Evolutionary conservation across 2,329 filamentous ascomycete genomes (phyloP).

Genomic region (Phaeosphaeriaceae sp.): DNA sequence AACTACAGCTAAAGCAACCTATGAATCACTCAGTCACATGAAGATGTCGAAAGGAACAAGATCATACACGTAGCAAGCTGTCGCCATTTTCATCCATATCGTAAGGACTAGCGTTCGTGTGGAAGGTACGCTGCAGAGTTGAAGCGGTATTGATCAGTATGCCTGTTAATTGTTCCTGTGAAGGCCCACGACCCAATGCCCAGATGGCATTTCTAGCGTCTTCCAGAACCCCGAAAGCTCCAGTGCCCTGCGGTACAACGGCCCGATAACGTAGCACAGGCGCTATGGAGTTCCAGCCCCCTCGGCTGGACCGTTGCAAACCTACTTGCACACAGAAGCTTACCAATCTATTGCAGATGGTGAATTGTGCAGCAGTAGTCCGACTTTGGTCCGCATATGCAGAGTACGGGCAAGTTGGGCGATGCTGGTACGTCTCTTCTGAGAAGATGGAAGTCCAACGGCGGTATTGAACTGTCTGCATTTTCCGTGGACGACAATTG

Average conservation of each 20-base stretch:
- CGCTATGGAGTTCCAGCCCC: neutral
- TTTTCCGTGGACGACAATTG: neutral
- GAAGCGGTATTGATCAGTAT: neutral
- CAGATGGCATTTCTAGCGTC: neutral
- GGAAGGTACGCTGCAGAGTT: neutral
- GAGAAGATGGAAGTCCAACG: neutral
- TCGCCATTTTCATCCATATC: neutral
- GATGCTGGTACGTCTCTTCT: neutral
- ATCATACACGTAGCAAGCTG: no score
- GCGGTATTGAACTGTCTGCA: neutral
- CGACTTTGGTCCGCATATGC: neutral
- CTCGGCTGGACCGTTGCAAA: neutral
- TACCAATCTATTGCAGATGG: neutral
- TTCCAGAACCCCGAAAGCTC: neutral
- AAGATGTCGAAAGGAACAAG: no score
- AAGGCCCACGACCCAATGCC: neutral
- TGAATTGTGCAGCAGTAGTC: neutral
- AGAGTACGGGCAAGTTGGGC: neutral
- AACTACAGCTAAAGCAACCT: no score
- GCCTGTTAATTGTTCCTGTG: neutral
- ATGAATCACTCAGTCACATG: no score
- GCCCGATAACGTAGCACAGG: conserved; percentile 1
- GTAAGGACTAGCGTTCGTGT: neutral
- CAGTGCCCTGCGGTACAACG: neutral
- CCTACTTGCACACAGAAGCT: neutral